These are phyloP conservation scores for Akanthomyces lecanii DNA, from an alignment of 2,329 filamentous ascomycete species.

Conservation along the genomic window DNA sequence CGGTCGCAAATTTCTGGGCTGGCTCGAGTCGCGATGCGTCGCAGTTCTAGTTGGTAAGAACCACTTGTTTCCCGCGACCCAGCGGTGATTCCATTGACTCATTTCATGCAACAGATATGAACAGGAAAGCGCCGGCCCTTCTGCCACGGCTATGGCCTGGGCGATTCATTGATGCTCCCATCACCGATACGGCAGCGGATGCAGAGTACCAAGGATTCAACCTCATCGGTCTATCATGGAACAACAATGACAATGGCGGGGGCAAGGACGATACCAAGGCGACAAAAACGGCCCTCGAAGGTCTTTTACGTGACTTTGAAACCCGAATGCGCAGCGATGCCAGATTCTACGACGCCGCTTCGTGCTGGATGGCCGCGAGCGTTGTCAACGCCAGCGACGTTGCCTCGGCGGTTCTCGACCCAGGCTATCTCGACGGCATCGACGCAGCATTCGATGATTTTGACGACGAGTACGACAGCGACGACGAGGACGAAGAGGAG, in stretches of 20 bases:
- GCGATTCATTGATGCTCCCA: conserved; percentile 44
- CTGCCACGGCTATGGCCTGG: conserved; percentile 59
- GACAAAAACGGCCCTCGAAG: conserved; percentile 40
- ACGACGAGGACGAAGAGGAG: conserved; percentile 15
- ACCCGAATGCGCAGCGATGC: conserved; percentile 41
- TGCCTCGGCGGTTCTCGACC: conserved; percentile 42
- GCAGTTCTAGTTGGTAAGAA: conserved; percentile 53
- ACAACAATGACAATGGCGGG: conserved; percentile 22
- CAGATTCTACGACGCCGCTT: conserved; percentile 45
- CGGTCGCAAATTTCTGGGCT: conserved; percentile 54
- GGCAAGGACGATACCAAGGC: conserved; percentile 39
- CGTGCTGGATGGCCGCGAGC: conserved; percentile 45
- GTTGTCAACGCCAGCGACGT: conserved; percentile 37
- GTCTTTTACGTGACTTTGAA: conserved; percentile 46
- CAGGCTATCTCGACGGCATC: conserved; percentile 43
- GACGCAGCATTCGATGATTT: conserved; percentile 37
- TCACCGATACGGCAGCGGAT: conserved; percentile 23
- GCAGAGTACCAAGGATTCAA: conserved; percentile 57
- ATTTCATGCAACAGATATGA: conserved; percentile 40
- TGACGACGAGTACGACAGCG: conserved; percentile 26
- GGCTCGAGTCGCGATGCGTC: conserved; percentile 59
- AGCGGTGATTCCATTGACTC: background rate
- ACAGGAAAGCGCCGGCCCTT: conserved; percentile 47
- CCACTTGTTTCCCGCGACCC: conserved; percentile 9
- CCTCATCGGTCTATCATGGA: conserved; percentile 52